A percentile compares a stretch with the other conserved stretches of the same genome.
Evolutionary conservation across 345 rosid genomes (phyloP).

Genomic region (Clarkia xantiana): DNA sequence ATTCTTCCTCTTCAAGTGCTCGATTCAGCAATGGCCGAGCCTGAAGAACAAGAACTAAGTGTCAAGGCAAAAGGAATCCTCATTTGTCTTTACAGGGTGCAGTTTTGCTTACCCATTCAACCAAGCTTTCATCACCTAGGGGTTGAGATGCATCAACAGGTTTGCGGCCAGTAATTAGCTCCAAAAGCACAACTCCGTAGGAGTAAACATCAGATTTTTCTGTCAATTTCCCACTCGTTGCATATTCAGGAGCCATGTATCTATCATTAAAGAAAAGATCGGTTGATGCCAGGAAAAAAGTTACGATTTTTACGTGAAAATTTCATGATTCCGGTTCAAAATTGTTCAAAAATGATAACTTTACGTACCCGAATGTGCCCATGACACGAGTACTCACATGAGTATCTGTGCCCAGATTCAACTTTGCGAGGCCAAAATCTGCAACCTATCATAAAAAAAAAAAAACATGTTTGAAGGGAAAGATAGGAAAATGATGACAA

Average conservation of each 20-base stretch:
- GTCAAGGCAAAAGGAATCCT: too few relatives aligned
- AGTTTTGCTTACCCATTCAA: conserved; percentile 65
- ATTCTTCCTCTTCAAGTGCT: conserved; percentile 66
- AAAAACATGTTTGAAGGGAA: conserved; percentile 1
- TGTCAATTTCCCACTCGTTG: conserved; percentile 86
- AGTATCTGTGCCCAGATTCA: conserved; percentile 80
- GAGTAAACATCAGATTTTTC: conserved; percentile 96
- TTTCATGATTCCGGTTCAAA: too few relatives aligned
- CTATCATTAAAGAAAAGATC: conserved; percentile 21
- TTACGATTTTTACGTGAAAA: too few relatives aligned
- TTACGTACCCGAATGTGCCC: conserved; percentile 93
- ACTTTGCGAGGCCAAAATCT: conserved; percentile 91
- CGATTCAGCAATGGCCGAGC: conserved; percentile 72
- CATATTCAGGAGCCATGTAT: conserved; percentile 99
- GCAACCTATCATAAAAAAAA: conserved; percentile 40
- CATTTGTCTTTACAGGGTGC: too few relatives aligned
- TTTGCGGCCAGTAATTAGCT: conserved; percentile 88
- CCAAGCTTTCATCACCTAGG: conserved; percentile 92
- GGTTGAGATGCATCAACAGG: conserved; percentile 92
- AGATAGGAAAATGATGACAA: neutral
- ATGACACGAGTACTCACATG: conserved; percentile 91
- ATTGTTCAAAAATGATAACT: neutral
- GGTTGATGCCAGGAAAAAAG: neutral
- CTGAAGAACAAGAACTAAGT: conserved; percentile 19
- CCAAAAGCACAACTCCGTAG: conserved; percentile 89